These are phyloP conservation scores for Pneumocystis carinii DNA, from an alignment of 1,139 yeast species.

Conservation along the genomic window DNA sequence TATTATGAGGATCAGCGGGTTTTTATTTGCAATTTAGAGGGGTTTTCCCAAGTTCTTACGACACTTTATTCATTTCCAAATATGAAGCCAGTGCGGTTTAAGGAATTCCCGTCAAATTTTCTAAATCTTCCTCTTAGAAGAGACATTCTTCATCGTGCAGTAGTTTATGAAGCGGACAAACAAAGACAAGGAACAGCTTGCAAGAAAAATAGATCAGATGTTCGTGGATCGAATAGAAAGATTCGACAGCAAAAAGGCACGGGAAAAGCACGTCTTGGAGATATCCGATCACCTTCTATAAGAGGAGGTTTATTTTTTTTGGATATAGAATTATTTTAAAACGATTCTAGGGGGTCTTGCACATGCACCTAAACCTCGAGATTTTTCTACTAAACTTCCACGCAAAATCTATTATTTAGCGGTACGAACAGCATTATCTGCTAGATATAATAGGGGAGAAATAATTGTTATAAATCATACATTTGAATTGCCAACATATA, in stretches of 20 bases:
- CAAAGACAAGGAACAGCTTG: constrained; percentile 80
- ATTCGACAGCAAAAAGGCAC: constrained; percentile 82
- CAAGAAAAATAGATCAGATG: constrained; percentile 53
- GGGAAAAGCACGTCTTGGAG: constrained; percentile 93
- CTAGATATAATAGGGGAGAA: constrained; percentile 61
- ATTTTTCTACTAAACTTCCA: constrained; percentile 76
- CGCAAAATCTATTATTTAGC: constrained; percentile 60
- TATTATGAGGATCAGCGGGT: not conserved
- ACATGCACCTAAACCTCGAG: constrained; percentile 75
- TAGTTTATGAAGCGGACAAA: constrained; percentile 77
- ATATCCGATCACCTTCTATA: constrained; percentile 84
- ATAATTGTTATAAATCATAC: constrained; percentile 52
- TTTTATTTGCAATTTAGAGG: constrained; percentile 34
- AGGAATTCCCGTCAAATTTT: constrained; percentile 58
- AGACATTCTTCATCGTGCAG: constrained; percentile 89
- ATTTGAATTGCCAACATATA: constrained; percentile 26
- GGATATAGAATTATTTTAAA: not conserved
- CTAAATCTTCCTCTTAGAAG: constrained; percentile 68
- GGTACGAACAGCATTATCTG: constrained; percentile 64
- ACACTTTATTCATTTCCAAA: constrained; percentile 76
- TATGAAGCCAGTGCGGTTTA: constrained; percentile 61
- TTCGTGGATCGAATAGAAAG: constrained; percentile 73
- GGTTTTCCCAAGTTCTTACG: not conserved
- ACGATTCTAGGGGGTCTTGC: constrained; percentile 48
- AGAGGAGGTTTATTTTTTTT: constrained; percentile 35